Evolutionary conservation across 1,284 basidiomycete species (phyloP).

Genomic region (Ganoderma leucocontextum): DNA sequence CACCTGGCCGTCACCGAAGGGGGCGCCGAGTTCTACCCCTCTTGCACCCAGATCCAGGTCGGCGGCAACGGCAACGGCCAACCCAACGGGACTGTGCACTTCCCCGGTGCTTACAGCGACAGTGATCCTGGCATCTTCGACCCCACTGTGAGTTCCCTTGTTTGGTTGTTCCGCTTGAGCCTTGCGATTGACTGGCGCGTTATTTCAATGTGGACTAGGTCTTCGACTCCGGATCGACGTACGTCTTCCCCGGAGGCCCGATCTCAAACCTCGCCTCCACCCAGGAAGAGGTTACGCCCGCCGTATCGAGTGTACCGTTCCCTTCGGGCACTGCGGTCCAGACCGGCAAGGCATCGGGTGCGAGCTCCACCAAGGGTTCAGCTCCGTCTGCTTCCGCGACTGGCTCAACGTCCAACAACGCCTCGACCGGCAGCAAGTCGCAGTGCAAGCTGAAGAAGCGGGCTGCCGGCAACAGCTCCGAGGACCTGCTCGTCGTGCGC

Average conservation of each 20-base stretch:
- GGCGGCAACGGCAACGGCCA: slow-evolving; percentile 57
- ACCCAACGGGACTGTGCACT: slow-evolving; percentile 55
- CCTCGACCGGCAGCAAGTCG: slow-evolving; percentile 5
- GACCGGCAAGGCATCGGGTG: slow-evolving; percentile 23
- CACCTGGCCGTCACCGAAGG: slow-evolving; percentile 60
- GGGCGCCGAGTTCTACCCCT: slow-evolving; percentile 78
- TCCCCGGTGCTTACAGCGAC: slow-evolving; percentile 76
- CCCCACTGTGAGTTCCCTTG: slow-evolving; percentile 17
- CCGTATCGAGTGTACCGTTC: slow-evolving; percentile 28
- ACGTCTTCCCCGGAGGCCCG: slow-evolving; percentile 51
- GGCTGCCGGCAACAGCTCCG: slow-evolving; percentile 18
- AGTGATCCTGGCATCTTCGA: slow-evolving; percentile 67
- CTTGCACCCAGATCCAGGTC: slow-evolving; percentile 69
- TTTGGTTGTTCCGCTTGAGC: neutral
- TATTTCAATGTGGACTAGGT: slow-evolving; percentile 38
- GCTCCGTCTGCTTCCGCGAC: slow-evolving; percentile 24
- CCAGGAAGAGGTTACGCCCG: slow-evolving; percentile 28
- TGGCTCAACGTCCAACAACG: slow-evolving; percentile 19
- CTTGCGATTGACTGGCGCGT: slow-evolving; percentile 15
- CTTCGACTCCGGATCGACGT: slow-evolving; percentile 43
- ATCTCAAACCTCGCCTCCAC: slow-evolving; percentile 42
- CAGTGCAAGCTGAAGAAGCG: slow-evolving; percentile 27
- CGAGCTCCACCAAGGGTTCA: slow-evolving; percentile 26
- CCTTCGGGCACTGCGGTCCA: slow-evolving; percentile 29
- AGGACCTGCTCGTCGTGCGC: slow-evolving; percentile 15